Conservation (phyloP, 2,329 filamentous ascomycete genomes). For the Pochonia chlamydosporia region DNA sequence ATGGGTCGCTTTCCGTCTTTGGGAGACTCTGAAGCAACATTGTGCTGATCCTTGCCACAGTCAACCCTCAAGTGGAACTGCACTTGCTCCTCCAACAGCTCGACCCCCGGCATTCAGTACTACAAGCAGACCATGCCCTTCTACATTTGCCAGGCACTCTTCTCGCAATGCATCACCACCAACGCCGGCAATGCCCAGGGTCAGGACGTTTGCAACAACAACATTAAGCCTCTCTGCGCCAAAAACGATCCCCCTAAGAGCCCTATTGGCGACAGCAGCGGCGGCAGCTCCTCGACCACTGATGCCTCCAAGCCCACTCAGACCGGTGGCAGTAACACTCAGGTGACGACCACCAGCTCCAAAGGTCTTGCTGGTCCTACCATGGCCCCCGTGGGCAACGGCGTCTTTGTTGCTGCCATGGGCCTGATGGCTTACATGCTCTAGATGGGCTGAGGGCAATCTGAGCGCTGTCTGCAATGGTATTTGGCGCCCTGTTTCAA, state of each 20-base stretch:
- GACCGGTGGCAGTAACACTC: constrained; percentile 15
- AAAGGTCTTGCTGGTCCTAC: constrained; percentile 31
- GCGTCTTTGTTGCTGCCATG: constrained; percentile 41
- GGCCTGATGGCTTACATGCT: constrained; percentile 48
- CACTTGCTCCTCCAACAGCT: constrained; percentile 41
- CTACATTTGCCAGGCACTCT: constrained; percentile 47
- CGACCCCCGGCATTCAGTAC: constrained; percentile 45
- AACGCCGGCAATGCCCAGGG: constrained; percentile 35
- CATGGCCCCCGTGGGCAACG: constrained; percentile 37
- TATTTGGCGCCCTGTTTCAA: constrained; percentile 1
- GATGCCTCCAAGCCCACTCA: constrained; percentile 17
- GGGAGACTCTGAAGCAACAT: not conserved
- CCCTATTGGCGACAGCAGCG: constrained; percentile 13
- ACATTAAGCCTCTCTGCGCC: constrained; percentile 44
- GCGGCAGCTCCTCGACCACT: constrained; percentile 19
- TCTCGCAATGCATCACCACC: constrained; percentile 37
- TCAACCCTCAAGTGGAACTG: constrained; percentile 43
- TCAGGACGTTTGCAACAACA: constrained; percentile 42
- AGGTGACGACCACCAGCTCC: constrained; percentile 23
- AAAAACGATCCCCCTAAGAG: constrained; percentile 27
- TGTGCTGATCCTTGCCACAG: constrained; percentile 5
- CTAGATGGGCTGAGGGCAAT: constrained; percentile 21
- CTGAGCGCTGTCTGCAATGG: not conserved
- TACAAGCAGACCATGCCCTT: constrained; percentile 47
- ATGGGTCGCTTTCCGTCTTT: not conserved